A percentile compares a stretch with the other conserved stretches of the same genome.
phyloP scores from a whole-genome alignment of 1,284 basidiomycete species.

The Papiliotrema nemorosa region DNA sequence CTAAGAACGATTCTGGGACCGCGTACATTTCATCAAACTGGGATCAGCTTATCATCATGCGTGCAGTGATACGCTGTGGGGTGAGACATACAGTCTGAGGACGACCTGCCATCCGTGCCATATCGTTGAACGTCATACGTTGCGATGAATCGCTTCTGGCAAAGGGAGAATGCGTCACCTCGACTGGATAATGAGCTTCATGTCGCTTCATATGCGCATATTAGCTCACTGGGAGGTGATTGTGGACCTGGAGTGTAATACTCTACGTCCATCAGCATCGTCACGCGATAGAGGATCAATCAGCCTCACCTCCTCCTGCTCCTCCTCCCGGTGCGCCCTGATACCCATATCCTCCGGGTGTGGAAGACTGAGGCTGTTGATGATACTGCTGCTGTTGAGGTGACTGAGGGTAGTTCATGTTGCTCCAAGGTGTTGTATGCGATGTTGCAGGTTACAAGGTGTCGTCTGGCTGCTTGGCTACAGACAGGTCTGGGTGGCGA shows the following conservation, averaged over 20 bases:
- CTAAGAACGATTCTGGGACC: constrained; percentile 93
- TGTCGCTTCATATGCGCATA: constrained; percentile 8
- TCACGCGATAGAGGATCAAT: neutral
- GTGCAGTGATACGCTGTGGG: neutral
- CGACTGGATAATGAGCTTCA: constrained; percentile 19
- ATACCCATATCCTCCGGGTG: no score
- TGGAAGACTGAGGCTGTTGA: no score
- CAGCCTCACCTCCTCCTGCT: neutral
- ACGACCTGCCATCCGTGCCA: constrained; percentile 59
- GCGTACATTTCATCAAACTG: constrained; percentile 98
- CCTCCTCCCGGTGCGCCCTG: no score
- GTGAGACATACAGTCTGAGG: constrained; percentile 70
- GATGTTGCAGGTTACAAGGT: no score
- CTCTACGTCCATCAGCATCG: neutral
- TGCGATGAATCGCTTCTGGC: constrained; percentile 54
- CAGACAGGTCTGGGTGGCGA: no score
- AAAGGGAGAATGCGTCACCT: constrained; percentile 63
- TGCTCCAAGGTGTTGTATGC: neutral
- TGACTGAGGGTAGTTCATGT: neutral
- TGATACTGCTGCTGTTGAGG: constrained; percentile 8
- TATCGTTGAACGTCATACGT: constrained; percentile 63
- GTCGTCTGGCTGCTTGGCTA: no score
- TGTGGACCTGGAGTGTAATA: constrained; percentile 28
- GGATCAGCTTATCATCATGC: constrained; percentile 14
- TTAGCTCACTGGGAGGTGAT: constrained; percentile 37